A percentile compares a stretch with the other conserved stretches of the same genome.
Conservation (phyloP, 306 rosid genomes). For the Cicer bijugum region DNA sequence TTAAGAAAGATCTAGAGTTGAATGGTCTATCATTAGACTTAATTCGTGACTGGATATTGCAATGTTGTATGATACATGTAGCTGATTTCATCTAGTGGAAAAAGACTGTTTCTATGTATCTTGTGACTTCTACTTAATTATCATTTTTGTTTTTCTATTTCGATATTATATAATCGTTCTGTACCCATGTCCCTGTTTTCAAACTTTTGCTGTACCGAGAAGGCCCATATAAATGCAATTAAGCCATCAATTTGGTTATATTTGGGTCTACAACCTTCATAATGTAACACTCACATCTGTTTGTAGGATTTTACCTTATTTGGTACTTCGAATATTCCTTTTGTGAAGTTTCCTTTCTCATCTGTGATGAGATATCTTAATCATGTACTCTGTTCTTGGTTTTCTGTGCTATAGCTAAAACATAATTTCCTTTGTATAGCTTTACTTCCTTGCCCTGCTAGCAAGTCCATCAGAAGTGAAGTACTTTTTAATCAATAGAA, state of each 20-base stretch:
- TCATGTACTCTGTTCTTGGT: not conserved
- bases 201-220: not conserved
- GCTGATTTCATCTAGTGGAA: not conserved
- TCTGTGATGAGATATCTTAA: slow-evolving; percentile 2
- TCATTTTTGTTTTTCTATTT: not conserved
- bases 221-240: not conserved
- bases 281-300: not conserved
- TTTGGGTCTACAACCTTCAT: slow-evolving; percentile 20
- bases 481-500: not conserved
- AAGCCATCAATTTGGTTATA: slow-evolving; percentile 4
- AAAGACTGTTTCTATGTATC: not conserved
- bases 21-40: not conserved
- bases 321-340: slow-evolving; percentile 10
- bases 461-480: not conserved
- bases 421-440: slow-evolving; percentile 24
- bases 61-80: not conserved
- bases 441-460: not conserved
- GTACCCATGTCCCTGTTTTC: not conserved
- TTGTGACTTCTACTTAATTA: not conserved
- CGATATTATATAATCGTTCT: not conserved
- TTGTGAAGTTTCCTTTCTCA: slow-evolving; percentile 21
- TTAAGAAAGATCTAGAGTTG: not conserved
- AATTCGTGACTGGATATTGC: not conserved
- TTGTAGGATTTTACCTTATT: slow-evolving; percentile 23
- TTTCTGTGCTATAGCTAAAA: slow-evolving; percentile 19